Base-by-base conservation (phyloP, 108 stramenopile species). In the Thalassiosira profunda region DNA sequence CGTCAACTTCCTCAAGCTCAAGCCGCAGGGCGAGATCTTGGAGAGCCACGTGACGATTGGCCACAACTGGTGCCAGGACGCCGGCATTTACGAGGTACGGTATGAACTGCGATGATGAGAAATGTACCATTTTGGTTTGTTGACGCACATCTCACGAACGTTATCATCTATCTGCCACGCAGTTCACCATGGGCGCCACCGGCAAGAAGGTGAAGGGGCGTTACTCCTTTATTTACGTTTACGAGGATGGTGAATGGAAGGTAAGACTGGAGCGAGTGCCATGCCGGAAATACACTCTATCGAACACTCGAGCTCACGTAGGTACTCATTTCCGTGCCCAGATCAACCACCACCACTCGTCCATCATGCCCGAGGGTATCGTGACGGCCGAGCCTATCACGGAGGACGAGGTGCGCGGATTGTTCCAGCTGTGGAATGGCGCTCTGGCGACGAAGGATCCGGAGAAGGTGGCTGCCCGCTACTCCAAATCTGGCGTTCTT, bases 241-340 rank as follows among this genome's bases (percentile, higher is more conserved):
- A 75, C 58, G 88, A 89, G 70, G 79, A 84, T 35, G 79, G 74
- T n/a, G 64, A 86, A 47, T 87, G 86, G 86, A 86, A 84, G 77
- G n/a, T n/a, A n/a, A n/a, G n/a, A n/a, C n/a, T n/a, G n/a, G n/a
- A n/a, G n/a, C n/a, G n/a, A n/a, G n/a, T n/a, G n/a, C n/a, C n/a
- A n/a, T n/a, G n/a, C n/a, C n/a, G n/a, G n/a, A n/a, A n/a, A n/a
- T n/a, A n/a, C n/a, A n/a, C n/a, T n/a, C n/a, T n/a, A n/a, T n/a
- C n/a, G n/a, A n/a, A n/a, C n/a, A n/a, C n/a, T n/a, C n/a, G n/a
- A n/a, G n/a, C n/a, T n/a, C n/a, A n/a, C n/a, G n/a, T n/a, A n/a
- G n/a, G n/a, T n/a, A n/a, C n/a, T n/a, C n/a, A n/a, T n/a, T n/a
- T n/a, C n/a, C n/a, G n/a, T n/a, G n/a, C n/a, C n/a, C n/a, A n/a